Base-by-base conservation (phyloP, 371 early-diverging fungal genomes). In the Apophysomyces sp. region DNA sequence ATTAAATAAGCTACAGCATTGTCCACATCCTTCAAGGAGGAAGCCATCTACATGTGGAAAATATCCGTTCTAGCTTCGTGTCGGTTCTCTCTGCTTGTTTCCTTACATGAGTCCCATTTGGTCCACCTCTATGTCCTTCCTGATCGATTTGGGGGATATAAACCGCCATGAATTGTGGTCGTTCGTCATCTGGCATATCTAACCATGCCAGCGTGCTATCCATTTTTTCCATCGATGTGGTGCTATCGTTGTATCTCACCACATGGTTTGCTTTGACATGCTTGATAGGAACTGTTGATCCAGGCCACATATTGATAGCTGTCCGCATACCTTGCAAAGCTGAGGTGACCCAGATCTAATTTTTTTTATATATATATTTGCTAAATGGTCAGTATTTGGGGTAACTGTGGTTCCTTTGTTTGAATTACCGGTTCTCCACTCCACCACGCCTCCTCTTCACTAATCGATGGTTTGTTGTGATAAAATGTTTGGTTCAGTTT, bases 291-390 rank as follows among this genome's bases (percentile, higher is more conserved):
- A 92, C 84, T 52, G 86, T 87, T 9, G 87, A 88, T 9, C 98
- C 98, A 1, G 95, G 95, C 95, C 92, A 94, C 91, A 94, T 91
- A 66, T 88, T 80, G 44, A 92, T 80, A 30, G 84, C 95, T 1
- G 93, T 76, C 24, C 65, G 64, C 31, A 83, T 68, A 1, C 86
- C 86, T 57, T 92, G 87, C 29, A 73, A 82, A 40, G 83, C 85
- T 3, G 89, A 86, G 0, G 94, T 94, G 30, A 88, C 80, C 97
- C 97, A 97, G 32, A 97, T 91, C 63, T 67, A 64, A 28, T 31
- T 30, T 55, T 34, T 34, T n/a, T n/a, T n/a, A n/a, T n/a, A n/a
- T n/a, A n/a, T n/a, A n/a, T n/a, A n/a, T n/a, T n/a, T 26, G 5
- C 8, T 24, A 24, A 28, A 21, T 57, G 49, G 37, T 29, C 26